Conservation (phyloP, 2,329 filamentous ascomycete genomes). For the Aspergillus novofumigatus region DNA sequence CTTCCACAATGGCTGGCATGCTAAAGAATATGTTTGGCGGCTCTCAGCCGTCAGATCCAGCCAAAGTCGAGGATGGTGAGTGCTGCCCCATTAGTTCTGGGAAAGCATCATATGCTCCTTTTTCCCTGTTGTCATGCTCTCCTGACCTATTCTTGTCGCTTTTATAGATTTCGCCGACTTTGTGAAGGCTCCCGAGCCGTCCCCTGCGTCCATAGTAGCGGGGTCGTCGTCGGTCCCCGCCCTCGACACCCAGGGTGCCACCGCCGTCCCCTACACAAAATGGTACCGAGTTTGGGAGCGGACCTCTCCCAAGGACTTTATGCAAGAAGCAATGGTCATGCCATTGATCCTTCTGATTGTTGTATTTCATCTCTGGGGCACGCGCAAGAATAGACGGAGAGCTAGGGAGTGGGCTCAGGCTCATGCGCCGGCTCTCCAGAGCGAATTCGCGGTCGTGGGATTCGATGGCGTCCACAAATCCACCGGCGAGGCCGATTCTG, state of each 20-base stretch:
- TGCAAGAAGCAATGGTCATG: conserved; percentile 77
- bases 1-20: conserved; percentile 36
- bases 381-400: conserved; percentile 72
- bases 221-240: conserved; percentile 38
- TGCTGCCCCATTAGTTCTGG: conserved; percentile 8
- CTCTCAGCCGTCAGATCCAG: conserved; percentile 26
- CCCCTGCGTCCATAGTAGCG: conserved; percentile 46
- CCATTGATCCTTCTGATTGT: conserved; percentile 70
- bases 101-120: conserved; percentile 4
- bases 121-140: background rate
- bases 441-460: conserved; percentile 84
- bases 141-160: background rate
- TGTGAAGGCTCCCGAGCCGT: conserved; percentile 69
- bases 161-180: conserved; percentile 87
- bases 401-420: conserved; percentile 75
- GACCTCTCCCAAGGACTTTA: conserved; percentile 77
- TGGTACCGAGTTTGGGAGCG: conserved; percentile 98
- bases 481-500: conserved; percentile 43
- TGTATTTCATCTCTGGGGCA: conserved; percentile 74
- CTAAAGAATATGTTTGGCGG: conserved; percentile 39
- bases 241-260: conserved; percentile 46
- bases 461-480: conserved; percentile 57
- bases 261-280: conserved; percentile 70
- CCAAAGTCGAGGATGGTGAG: conserved; percentile 36
- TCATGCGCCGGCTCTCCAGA: conserved; percentile 66